Conservation (phyloP, 2,329 filamentous ascomycete species). For the Rugonectria rugulosa region DNA sequence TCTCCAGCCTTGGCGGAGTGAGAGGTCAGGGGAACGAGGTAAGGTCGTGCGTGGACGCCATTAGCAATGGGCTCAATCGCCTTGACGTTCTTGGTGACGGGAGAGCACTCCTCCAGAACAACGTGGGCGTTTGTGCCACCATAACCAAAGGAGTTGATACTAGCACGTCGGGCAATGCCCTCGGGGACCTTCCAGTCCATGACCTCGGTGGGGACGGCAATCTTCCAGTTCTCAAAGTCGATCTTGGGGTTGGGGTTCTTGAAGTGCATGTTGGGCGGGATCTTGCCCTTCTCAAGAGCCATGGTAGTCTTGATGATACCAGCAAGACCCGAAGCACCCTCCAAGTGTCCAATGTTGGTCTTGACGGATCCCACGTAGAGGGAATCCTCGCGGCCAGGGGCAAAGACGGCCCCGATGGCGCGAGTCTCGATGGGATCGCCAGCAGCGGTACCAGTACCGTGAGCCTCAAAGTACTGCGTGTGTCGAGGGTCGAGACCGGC, state of each 20-base stretch:
- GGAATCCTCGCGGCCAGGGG: conserved; percentile 5
- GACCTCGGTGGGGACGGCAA: conserved; percentile 27
- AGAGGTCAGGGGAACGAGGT: conserved; percentile 32
- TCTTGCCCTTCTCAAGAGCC: conserved; percentile 31
- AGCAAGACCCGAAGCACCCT: conserved; percentile 32
- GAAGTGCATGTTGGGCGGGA: conserved; percentile 32
- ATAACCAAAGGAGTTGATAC: conserved; percentile 40
- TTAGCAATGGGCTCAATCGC: conserved; percentile 23
- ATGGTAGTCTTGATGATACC: conserved; percentile 35
- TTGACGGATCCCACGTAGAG: conserved; percentile 33
- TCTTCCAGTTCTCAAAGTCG: conserved; percentile 35
- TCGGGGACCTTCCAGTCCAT: conserved; percentile 25
- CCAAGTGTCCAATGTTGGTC: conserved; percentile 38
- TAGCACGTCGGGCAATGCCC: conserved; percentile 18
- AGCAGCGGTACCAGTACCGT: conserved; percentile 61
- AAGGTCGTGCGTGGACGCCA: conserved; percentile 27
- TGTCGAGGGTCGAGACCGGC: conserved; percentile 23
- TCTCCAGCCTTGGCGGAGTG: conserved; percentile 33
- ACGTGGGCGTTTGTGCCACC: conserved; percentile 39
- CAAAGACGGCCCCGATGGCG: conserved; percentile 46
- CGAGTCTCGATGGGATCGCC: conserved; percentile 61
- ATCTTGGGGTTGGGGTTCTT: conserved; percentile 35
- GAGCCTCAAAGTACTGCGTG: conserved; percentile 50
- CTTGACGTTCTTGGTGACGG: conserved; percentile 19
- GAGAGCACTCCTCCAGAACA: conserved; percentile 28